These are phyloP conservation scores for Barbarea vulgaris DNA, from an alignment of 345 rosid genomes.

Conservation along the genomic window DNA sequence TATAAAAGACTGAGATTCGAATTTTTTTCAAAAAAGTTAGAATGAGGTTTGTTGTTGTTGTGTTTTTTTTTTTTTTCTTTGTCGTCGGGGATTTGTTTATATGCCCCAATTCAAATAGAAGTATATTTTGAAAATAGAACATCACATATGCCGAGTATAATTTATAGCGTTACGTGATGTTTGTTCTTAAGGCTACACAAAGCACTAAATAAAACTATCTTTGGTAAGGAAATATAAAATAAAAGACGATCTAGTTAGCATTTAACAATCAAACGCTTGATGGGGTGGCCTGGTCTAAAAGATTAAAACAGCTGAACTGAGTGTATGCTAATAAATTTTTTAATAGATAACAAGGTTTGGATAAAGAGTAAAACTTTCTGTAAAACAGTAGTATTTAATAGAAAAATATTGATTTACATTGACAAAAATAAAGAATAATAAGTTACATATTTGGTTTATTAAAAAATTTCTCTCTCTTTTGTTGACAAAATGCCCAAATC, in stretches of 20 bases:
- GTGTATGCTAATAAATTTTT: neutral
- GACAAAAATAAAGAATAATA: neutral
- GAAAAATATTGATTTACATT: neutral
- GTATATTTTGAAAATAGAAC: neutral
- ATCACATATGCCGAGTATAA: slow-evolving; percentile 2
- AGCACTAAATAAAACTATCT: slow-evolving; percentile 30
- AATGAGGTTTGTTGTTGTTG: neutral
- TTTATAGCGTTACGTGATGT: slow-evolving; percentile 30
- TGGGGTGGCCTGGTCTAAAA: neutral
- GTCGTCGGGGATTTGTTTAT: slow-evolving; percentile 12
- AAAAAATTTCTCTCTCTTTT: neutral
- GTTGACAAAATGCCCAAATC: neutral
- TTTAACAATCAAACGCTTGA: slow-evolving; percentile 12
- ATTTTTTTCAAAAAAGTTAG: neutral
- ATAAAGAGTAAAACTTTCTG: neutral
- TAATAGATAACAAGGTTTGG: neutral
- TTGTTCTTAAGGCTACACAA: slow-evolving; percentile 31
- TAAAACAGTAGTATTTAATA: neutral
- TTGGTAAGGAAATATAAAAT: neutral
- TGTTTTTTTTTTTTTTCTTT: no score
- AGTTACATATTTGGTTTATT: neutral
- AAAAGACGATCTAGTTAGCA: neutral
- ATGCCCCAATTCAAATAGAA: slow-evolving; percentile 5
- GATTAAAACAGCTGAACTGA: neutral
- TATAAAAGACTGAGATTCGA: no score